Base-by-base conservation (phyloP, 2,329 filamentous ascomycete species). In the Penicillium verrucosum region DNA sequence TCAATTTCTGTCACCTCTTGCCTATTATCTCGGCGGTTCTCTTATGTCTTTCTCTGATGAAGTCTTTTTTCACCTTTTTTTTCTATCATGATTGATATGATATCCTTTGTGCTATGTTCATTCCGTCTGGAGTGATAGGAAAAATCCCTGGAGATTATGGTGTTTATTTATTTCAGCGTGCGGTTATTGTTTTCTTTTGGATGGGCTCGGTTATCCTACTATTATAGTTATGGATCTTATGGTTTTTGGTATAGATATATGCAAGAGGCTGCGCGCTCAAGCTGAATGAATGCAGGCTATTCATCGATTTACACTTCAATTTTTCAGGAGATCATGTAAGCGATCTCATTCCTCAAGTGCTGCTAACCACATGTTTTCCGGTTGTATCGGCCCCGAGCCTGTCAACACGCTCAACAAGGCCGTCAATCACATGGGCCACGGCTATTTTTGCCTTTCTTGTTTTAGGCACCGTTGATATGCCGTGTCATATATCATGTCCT, bases 11-110 rank as follows among this genome's bases (percentile, higher is more conserved):
- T 49, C 41, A 18, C 42, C 8, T 47, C 7, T 46, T 41, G 16
- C 54, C 21, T 38, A n/a, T 44, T 14, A 44, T 44, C 18, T 56
- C 50, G 27, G 51, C 51, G 30, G 4, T 44, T 16, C 49, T 53
- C 36, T 51, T 27, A 41, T 48, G 46, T 51, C 45, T 23, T 16
- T 30, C 14, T 43, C 14, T 5, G 44, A 30, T 44, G 36, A 55
- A 25, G 51, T 16, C 30, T 46, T 49, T 38, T 38, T 34, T 3
- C 3, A 14, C 14, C 30, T 1, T 56, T 51, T 32, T 60, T 30
- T 55, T 52, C 32, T 54, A 59, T 62, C 8, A 60, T 65, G 58
- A 60, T 65, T 67, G 64, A 67, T 66, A 67, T 67, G 64, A 67
- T 66, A 67, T 67, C 64, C 64, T 61, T 52, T 61, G 44, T 49